Evolutionary conservation across 2,329 filamentous ascomycete genomes (phyloP).

Genomic region (Remersonia thermophila): DNA sequence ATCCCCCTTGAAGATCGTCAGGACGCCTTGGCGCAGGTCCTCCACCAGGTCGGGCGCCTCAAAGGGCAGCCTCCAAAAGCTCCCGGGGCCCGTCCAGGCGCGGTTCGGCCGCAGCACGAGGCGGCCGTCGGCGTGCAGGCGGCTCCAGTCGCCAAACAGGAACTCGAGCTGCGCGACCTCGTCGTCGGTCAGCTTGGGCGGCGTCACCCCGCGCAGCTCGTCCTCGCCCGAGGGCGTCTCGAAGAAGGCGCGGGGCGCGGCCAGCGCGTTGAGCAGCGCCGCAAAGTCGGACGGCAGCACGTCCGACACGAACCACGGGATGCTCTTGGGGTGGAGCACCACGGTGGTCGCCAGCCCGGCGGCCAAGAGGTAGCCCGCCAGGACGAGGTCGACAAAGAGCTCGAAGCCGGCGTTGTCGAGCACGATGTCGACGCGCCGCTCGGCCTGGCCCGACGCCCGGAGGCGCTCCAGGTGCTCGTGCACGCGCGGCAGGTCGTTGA

Average conservation of each 20-base stretch:
- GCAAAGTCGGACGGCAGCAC: conserved; percentile 78
- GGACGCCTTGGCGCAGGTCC: conserved; percentile 69
- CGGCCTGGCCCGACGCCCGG: conserved; percentile 38
- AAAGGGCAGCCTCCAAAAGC: conserved; percentile 75
- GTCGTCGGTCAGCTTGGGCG: conserved; percentile 50
- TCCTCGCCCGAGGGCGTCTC: conserved; percentile 60
- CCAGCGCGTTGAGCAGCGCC: conserved; percentile 69
- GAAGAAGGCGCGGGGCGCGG: conserved; percentile 68
- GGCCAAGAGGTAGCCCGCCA: conserved; percentile 80
- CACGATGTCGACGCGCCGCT: conserved; percentile 80
- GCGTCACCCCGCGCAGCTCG: conserved; percentile 40
- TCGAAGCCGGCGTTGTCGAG: conserved; percentile 97
- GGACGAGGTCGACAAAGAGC: conserved; percentile 84
- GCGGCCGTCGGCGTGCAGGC: conserved; percentile 70
- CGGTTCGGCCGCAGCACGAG: conserved; percentile 69
- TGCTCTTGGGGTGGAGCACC: conserved; percentile 83
- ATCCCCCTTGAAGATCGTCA: conserved; percentile 95
- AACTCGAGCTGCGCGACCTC: conserved; percentile 59
- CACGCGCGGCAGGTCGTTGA: conserved; percentile 58
- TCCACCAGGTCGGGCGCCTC: conserved; percentile 55
- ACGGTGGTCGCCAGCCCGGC: conserved; percentile 75
- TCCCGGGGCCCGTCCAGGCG: conserved; percentile 84
- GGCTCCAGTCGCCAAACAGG: conserved; percentile 71
- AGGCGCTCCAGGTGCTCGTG: conserved; percentile 19
- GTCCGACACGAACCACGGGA: conserved; percentile 98